Percentiles rank a stretch among this genome's conserved stretches.
Evolutionary conservation across 345 rosid species (phyloP).

Genomic region (Balakata baccata): DNA sequence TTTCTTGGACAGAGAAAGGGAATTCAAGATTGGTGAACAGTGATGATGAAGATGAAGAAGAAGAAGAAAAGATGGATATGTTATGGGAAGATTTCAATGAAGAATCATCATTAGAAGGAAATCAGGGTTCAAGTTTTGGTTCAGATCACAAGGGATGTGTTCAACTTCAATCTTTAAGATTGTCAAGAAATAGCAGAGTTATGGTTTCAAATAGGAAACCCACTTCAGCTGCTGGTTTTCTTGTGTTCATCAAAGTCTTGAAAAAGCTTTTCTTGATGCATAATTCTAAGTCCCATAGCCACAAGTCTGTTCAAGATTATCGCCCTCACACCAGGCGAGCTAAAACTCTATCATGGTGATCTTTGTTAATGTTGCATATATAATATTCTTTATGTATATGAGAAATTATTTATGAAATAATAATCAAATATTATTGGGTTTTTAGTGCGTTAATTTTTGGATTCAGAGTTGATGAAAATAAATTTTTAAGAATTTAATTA

Average conservation of each 20-base stretch:
- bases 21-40: no score
- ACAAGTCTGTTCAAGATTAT: background rate
- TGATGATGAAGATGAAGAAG: constrained; percentile 19
- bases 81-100: constrained; percentile 88
- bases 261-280: constrained; percentile 58
- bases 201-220: constrained; percentile 33
- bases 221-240: constrained; percentile 17
- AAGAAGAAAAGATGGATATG: constrained; percentile 66
- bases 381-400: background rate
- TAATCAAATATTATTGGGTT: no score
- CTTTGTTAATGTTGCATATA: background rate
- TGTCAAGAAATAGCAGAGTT: constrained; percentile 22
- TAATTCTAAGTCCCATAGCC: constrained; percentile 23
- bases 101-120: constrained; percentile 29
- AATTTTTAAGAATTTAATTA: no score
- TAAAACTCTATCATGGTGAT: background rate
- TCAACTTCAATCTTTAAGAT: constrained; percentile 24
- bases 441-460: no score
- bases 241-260: constrained; percentile 46
- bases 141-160: constrained; percentile 23
- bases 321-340: background rate
- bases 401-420: no score
- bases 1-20: constrained; percentile 29
- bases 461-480: no score
- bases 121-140: background rate